Evolutionary conservation across 2,329 filamentous ascomycete genomes (phyloP).

Genomic region (Fusarium guadeloupense): DNA sequence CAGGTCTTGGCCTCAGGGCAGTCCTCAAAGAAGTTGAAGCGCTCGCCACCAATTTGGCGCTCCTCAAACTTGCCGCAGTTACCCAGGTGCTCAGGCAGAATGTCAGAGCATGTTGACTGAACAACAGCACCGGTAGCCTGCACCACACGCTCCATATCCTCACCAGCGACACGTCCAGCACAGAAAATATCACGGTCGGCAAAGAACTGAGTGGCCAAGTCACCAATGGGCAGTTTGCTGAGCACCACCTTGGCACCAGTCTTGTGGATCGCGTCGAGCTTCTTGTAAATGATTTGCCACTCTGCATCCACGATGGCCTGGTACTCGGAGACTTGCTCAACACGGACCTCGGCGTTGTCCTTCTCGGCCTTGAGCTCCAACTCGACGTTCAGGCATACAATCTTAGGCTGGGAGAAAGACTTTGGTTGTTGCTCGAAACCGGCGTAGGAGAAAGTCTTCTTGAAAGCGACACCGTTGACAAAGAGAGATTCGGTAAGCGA

Average conservation of each 20-base stretch:
- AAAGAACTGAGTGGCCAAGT: constrained; percentile 97
- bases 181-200: constrained; percentile 99
- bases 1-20: constrained; percentile 97
- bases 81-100: constrained; percentile 86
- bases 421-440: constrained; percentile 99
- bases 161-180: constrained; percentile 87
- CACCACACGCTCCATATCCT: constrained; percentile 95
- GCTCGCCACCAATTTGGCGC: constrained; percentile 95
- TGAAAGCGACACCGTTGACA: constrained; percentile 98
- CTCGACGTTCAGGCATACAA: constrained; percentile 97
- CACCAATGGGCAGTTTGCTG: constrained; percentile 96
- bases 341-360: constrained; percentile 97
- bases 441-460: constrained; percentile 99
- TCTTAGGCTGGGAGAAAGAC: constrained; percentile 91
- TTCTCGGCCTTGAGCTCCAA: constrained; percentile 98
- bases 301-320: constrained; percentile 99
- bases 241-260: constrained; percentile 97
- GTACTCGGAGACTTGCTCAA: constrained; percentile 98
- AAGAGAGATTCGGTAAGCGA: constrained; percentile 96
- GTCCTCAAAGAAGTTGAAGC: constrained; percentile 98
- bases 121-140: constrained; percentile 91
- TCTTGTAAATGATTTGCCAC: constrained; percentile 99
- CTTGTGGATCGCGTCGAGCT: constrained; percentile 93
- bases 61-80: constrained; percentile 93
- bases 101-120: constrained; percentile 97